Percentiles rank a stretch among this genome's conserved stretches.
phyloP scores from a whole-genome alignment of 805 yeast genomes.

The Candida sanyiensis region DNA sequence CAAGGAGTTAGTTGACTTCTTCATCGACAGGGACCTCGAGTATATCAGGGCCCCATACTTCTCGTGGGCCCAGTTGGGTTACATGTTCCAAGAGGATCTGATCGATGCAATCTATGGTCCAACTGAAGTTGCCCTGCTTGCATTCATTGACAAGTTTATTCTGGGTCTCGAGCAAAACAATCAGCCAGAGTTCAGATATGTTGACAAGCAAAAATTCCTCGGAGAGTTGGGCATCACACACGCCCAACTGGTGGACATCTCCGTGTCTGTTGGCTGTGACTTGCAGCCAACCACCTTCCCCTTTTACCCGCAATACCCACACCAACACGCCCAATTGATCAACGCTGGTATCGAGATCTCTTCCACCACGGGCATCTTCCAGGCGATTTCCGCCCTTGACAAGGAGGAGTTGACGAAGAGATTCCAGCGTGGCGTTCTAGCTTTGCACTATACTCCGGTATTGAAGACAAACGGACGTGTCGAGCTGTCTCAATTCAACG shows the following conservation, averaged over 20 bases:
- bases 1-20: constrained; percentile 50
- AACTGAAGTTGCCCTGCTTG: constrained; percentile 64
- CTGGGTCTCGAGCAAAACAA: constrained; percentile 61
- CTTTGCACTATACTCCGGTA: constrained; percentile 69
- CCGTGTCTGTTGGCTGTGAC: constrained; percentile 74
- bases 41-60: constrained; percentile 78
- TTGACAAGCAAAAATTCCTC: constrained; percentile 54
- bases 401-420: constrained; percentile 40
- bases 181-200: constrained; percentile 54
- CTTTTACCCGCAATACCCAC: constrained; percentile 30
- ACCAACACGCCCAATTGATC: constrained; percentile 19
- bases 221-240: constrained; percentile 54
- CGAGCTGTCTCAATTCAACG: constrained; percentile 45
- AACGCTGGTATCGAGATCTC: constrained; percentile 34
- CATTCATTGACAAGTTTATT: constrained; percentile 64
- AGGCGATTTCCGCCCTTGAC: constrained; percentile 41
- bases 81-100: constrained; percentile 47
- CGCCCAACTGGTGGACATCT: constrained; percentile 67
- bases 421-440: constrained; percentile 63
- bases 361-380: constrained; percentile 42
- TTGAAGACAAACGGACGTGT: constrained; percentile 64
- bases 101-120: constrained; percentile 82
- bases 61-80: constrained; percentile 75
- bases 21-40: constrained; percentile 51
- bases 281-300: constrained; percentile 63